Base-by-base conservation (phyloP, 2,329 filamentous ascomycete genomes). In the Aspergillus spinulosporus region DNA sequence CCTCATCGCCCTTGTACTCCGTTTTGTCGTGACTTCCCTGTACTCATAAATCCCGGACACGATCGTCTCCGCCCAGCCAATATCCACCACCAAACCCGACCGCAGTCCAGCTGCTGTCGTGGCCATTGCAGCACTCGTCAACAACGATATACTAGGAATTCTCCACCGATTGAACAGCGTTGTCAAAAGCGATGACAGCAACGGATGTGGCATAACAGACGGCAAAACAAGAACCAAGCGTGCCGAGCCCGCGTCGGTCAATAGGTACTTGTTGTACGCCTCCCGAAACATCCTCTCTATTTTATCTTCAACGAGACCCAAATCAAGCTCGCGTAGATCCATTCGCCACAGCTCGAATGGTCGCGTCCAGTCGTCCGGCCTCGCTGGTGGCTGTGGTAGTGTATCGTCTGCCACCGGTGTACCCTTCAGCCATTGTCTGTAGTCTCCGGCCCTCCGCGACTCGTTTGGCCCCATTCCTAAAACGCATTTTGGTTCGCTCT, bases 41-140 rank as follows among this genome's bases (percentile, higher is more conserved):
- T 92, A 96, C 74, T 99, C 94, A 68, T 92, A 97, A 5, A 97
- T 82, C 4, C 87, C 89, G 0, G 91, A 96, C 21, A 95, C 84
- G 0, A 88, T 83, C 0, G 92, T 96, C 73, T 97, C 94, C 42
- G 86, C 82, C 94, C 94, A 99, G 43, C 93, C 94, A 58, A 99
- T 82, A 68, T 99, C 92, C 37, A 99, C 80, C 0, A 97, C 85
- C 42, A 99, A 73, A 1, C 88, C 91, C n/a, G 90, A 90, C 11
- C 94, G 86, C 40, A 96, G 78, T 0, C 94, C 94, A 4, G 92
- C 92, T 5, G 88, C 88, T 2, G 92, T 83, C 5, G 88, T 80
- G 1, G 86, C 80, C 73, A 94, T 87, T 15, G 91, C 82, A 0
- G 93, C 85, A 0, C 85, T 83, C 1, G 92, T 90, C 67, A 97